Evolutionary conservation across 257 asterid genomes (phyloP), one percentile per base, ranked within the genome.

Genomic region (Penstemon eatonii): DNA sequence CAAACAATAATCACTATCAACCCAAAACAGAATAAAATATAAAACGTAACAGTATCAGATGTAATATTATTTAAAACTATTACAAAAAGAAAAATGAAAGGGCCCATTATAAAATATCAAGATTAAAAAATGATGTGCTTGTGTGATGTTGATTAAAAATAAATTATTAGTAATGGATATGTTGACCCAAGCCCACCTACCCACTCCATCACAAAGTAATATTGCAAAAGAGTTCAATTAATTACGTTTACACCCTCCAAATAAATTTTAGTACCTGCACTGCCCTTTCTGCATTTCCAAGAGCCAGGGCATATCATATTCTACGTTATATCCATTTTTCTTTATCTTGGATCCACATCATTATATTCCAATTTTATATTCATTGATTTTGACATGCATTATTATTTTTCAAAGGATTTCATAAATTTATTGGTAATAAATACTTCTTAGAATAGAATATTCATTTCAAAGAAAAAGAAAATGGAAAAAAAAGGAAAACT

Each of bases 131-230:
- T 15, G 18, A 47, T 47, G 53, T 15, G 15, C 53, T 47, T 47
- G 12, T 47, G 53, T 0, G 66, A 43, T 42, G 8, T 52, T 13
- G 50, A 62, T 25, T 8, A 18, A 44, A 44, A 62, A 41, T 25
- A 39, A 12, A 8, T 36, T 52, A 52, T 11, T 54, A 5, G 49
- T n/a, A 59, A 46, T 18, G 74, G 60, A 47, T 47, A 45, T 7
- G 18, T 15, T 15, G 18, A 15, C 74, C 81, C 77, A 67, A 41
- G 69, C 73, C 73, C 80, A 70, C 76, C 73, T 65, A 70, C 65
- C 58, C 62, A 4, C 55, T 6, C 49, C 43, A 51, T 3, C 19
- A 43, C 13, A 5, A 8, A 10, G 37, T 41, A 46, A 46, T 46
- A 2, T 7, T 46, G 2, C 9, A 7, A 46, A 47, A 47, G 8